Evolutionary conservation across 2,329 filamentous ascomycete genomes (phyloP), one percentile per base, ranked within the genome.

Genomic region (Trichoderma endophyticum): DNA sequence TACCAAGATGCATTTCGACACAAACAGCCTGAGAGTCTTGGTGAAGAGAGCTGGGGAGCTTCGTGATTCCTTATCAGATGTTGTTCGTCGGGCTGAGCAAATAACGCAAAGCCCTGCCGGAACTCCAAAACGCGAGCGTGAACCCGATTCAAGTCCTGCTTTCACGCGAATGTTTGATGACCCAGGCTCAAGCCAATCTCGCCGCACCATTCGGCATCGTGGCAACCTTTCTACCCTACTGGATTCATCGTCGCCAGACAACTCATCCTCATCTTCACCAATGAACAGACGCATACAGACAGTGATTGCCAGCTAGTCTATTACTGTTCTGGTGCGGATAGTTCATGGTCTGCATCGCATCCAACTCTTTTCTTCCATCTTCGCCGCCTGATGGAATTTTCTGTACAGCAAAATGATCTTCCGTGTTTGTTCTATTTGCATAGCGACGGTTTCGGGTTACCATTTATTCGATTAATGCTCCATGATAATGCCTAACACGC

Each of bases 121-220:
- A 32, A 89, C 86, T 1, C 85, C 86, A 3, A 83, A 85, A 60
- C 78, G 82, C 54, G 81, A 82, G 57, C 81, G 83, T 9, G 80
- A 82, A 28, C 79, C 82, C 43, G 87, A 90, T 66, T 89, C 87
- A 3, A 91, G 89, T 76, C 90, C 90, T n/a, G 89, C 90, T 1
- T 92, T 92, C 74, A 91, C 89, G 3, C 83, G 88, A 28, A 88
- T 92, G 48, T 92, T 92, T 75, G 88, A 89, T 11, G 88, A 91
- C 59, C 89, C 89, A 1, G 84, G 84, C 51, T 83, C 86, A 14
- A 90, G 85, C 72, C 87, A 88, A 4, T 83, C 87, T 26, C 85
- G 84, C 74, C 83, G 85, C 72, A 77, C 85, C 9, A 82, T 83
- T 32, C 85, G 86, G 75, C 88, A 84, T 73, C 87, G 86, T 39